Conservation (phyloP, 257 asterid species). For the Jacaranda copaia region DNA sequence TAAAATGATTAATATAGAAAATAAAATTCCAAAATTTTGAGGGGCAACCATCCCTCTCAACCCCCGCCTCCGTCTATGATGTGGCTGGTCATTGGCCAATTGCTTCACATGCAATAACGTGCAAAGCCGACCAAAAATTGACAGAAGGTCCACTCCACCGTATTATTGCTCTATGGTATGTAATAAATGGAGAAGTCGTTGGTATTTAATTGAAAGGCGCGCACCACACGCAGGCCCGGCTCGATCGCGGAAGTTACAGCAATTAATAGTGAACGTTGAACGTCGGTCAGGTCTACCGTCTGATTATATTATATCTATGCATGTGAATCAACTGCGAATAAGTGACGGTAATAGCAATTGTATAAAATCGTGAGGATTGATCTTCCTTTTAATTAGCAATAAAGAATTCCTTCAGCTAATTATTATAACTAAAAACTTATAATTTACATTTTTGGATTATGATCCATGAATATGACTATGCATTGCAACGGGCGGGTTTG, state of each 20-base stretch:
- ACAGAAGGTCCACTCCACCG: slow-evolving; percentile 19
- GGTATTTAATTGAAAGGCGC: neutral
- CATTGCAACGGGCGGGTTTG: too few relatives aligned
- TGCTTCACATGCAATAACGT: slow-evolving; percentile 41
- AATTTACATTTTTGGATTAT: too few relatives aligned
- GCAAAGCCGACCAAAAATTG: slow-evolving; percentile 11
- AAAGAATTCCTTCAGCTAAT: neutral
- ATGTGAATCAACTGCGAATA: slow-evolving; percentile 35
- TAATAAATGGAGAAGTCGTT: neutral
- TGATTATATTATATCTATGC: slow-evolving; percentile 12
- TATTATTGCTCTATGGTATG: neutral
- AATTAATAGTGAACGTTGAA: slow-evolving; percentile 31
- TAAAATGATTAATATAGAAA: too few relatives aligned
- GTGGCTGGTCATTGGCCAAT: slow-evolving; percentile 4
- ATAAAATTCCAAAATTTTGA: too few relatives aligned
- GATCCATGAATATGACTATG: too few relatives aligned
- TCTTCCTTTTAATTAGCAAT: neutral
- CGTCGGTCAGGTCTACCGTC: slow-evolving; percentile 12
- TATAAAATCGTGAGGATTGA: neutral
- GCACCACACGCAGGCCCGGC: slow-evolving; percentile 23
- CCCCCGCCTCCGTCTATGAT: too few relatives aligned
- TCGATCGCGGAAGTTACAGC: slow-evolving; percentile 16
- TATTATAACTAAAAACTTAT: too few relatives aligned
- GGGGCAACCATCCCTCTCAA: too few relatives aligned
- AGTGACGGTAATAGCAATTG: neutral